phyloP scores from a whole-genome alignment of 179 eudicot genomes.

The Beta macrorhiza region DNA sequence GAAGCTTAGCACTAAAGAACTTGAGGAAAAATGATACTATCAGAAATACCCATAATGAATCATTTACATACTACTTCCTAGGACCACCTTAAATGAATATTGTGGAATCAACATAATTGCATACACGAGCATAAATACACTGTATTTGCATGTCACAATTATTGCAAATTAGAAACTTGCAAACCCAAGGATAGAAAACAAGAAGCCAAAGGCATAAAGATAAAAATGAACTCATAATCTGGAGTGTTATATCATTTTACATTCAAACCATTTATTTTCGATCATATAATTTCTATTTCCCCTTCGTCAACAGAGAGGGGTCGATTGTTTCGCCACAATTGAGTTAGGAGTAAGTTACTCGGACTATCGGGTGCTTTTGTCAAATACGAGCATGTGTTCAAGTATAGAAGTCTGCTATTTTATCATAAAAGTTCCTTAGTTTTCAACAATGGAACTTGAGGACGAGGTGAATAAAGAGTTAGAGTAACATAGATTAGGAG shows the following conservation, averaged over 20 bases:
- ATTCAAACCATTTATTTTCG: not conserved
- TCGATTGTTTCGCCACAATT: too few relatives aligned
- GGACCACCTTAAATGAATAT: slow-evolving; percentile 21
- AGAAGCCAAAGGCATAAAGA: not conserved
- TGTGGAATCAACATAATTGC: slow-evolving; percentile 20
- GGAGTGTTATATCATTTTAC: not conserved
- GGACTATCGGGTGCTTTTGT: not conserved
- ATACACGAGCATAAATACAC: slow-evolving; percentile 8
- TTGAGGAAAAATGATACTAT: not conserved
- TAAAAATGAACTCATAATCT: not conserved
- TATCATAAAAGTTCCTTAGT: not conserved
- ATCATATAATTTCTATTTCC: not conserved
- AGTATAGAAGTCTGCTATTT: not conserved
- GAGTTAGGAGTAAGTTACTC: not conserved
- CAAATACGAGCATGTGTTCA: not conserved
- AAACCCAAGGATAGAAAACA: not conserved
- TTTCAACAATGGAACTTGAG: too few relatives aligned
- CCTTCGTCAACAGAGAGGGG: too few relatives aligned
- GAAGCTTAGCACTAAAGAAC: slow-evolving; percentile 15
- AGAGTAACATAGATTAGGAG: not conserved
- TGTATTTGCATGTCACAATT: slow-evolving; percentile 16
- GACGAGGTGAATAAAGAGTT: not conserved
- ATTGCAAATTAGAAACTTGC: slow-evolving; percentile 3
- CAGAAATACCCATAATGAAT: slow-evolving; percentile 1
- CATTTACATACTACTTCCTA: not conserved